A percentile compares a stretch with the other conserved stretches of the same genome.
Evolutionary conservation across 2,329 filamentous ascomycete genomes (phyloP).

Genomic region (Thyridium curvatum): DNA sequence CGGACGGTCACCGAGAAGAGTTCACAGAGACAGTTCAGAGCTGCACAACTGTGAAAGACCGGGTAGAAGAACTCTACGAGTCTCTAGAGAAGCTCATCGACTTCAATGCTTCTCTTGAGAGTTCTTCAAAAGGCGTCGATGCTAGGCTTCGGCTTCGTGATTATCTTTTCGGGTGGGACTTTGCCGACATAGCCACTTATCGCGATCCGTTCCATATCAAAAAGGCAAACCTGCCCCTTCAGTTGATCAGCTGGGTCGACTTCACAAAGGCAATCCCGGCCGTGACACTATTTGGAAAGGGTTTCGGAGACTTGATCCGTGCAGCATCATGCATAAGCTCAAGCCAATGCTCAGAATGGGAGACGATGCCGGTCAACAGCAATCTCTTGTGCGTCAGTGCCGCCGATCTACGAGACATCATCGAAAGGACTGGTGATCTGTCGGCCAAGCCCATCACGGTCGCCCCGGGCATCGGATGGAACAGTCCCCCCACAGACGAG

Average conservation of each 20-base stretch:
- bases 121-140: conserved; percentile 3
- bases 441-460: too few species aligned
- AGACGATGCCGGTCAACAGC: too few species aligned
- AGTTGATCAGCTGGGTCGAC: conserved; percentile 15
- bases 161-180: conserved; percentile 22
- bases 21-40: not conserved
- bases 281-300: conserved; percentile 13
- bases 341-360: too few species aligned
- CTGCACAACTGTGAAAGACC: conserved; percentile 2
- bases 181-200: conserved; percentile 14
- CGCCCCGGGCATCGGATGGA: too few species aligned
- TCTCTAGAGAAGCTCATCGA: conserved; percentile 17
- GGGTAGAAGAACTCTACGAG: conserved; percentile 11
- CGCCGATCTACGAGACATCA: too few species aligned
- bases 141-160: conserved; percentile 6
- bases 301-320: conserved; percentile 13
- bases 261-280: conserved; percentile 13
- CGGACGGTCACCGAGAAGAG: not conserved
- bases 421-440: too few species aligned
- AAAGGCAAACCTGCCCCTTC: conserved; percentile 7
- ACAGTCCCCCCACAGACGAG: too few species aligned
- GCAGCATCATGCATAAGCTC: too few species aligned
- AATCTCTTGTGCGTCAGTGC: too few species aligned
- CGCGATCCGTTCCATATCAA: conserved; percentile 7
- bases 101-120: conserved; percentile 9